Percentiles rank a stretch among this genome's conserved stretches.
phyloP scores from a whole-genome alignment of 2,329 filamentous ascomycete species.

The Davidsoniella virescens region DNA sequence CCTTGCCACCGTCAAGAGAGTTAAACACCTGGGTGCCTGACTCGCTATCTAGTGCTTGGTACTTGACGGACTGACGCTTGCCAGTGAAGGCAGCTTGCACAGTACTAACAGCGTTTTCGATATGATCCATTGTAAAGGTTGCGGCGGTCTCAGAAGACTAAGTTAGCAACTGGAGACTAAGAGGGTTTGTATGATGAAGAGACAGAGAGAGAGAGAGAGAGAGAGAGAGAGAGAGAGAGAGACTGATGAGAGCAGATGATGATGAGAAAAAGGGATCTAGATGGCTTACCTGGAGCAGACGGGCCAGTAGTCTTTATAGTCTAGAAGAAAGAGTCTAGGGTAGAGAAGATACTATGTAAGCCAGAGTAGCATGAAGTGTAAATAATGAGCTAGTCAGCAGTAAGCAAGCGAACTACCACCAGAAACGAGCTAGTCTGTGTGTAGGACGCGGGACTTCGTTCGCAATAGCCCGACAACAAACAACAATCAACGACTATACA shows the following conservation, averaged over 20 bases:
- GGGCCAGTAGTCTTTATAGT: too few species aligned
- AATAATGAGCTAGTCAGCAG: too few species aligned
- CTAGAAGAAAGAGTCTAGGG: too few species aligned
- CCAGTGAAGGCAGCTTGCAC: slow-evolving; percentile 5
- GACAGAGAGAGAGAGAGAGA: not conserved
- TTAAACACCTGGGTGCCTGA: not conserved
- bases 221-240: not conserved
- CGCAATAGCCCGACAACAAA: too few species aligned
- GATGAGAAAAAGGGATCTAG: too few species aligned
- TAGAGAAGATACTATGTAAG: too few species aligned
- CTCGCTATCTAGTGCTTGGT: slow-evolving; percentile 5
- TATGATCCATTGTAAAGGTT: slow-evolving; percentile 7
- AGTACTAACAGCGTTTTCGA: not conserved
- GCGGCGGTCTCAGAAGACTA: not conserved
- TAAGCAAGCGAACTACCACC: too few species aligned
- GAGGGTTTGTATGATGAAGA: not conserved
- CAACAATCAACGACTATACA: too few species aligned
- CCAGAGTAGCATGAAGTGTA: too few species aligned
- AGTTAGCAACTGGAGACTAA: not conserved
- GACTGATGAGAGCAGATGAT: not conserved
- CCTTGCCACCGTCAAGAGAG: not conserved
- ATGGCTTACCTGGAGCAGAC: too few species aligned
- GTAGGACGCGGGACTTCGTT: too few species aligned
- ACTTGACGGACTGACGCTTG: slow-evolving; percentile 2
- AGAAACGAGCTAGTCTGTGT: too few species aligned